A percentile compares a stretch with the other conserved stretches of the same genome.
Conservation (phyloP, 129 eudicot genomes). For the Artemisia tridentata region DNA sequence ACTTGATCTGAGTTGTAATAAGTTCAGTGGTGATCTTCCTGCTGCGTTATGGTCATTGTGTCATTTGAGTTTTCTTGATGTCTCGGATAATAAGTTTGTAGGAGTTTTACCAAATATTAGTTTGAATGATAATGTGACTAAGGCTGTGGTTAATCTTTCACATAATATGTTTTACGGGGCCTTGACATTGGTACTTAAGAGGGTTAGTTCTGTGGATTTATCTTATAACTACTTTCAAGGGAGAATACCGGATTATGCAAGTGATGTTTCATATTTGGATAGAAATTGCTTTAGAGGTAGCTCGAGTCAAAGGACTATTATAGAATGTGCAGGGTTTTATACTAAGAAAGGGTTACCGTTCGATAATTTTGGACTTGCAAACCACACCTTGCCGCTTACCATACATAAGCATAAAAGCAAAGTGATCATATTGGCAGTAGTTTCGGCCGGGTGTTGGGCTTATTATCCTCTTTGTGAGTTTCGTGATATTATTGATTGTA, state of each 20-base stretch:
- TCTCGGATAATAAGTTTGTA: constrained; percentile 62
- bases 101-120: constrained; percentile 52
- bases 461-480: constrained; percentile 26
- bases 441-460: constrained; percentile 50
- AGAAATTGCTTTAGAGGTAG: constrained; percentile 49
- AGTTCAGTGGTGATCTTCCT: constrained; percentile 56
- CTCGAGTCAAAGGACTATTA: constrained; percentile 42
- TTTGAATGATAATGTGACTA: constrained; percentile 37
- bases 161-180: constrained; percentile 70
- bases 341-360: constrained; percentile 38
- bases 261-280: constrained; percentile 22
- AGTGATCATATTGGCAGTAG: constrained; percentile 43
- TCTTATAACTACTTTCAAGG: constrained; percentile 79
- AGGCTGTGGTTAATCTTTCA: constrained; percentile 55
- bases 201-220: constrained; percentile 57
- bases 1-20: constrained; percentile 69
- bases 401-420: constrained; percentile 32
- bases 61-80: constrained; percentile 55
- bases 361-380: constrained; percentile 55
- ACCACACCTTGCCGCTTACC: constrained; percentile 28
- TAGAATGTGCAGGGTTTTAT: constrained; percentile 54
- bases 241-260: constrained; percentile 45
- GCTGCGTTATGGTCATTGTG: constrained; percentile 59
- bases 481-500: constrained; percentile 34
- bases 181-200: constrained; percentile 43